Percentiles rank a stretch among this genome's conserved stretches.
phyloP scores from a whole-genome alignment of 306 rosid genomes.

The Glycine soja region DNA sequence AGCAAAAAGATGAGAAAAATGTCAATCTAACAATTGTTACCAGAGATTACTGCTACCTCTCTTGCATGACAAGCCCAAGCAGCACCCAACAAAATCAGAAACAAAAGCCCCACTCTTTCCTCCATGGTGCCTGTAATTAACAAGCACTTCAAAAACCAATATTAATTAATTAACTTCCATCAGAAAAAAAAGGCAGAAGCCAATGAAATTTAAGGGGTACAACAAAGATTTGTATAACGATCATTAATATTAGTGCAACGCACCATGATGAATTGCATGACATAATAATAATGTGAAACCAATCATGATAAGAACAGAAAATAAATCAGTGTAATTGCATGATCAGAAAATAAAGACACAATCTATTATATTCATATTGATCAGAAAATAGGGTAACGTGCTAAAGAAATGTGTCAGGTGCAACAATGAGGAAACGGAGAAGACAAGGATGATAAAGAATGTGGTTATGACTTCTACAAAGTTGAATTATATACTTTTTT shows the following conservation, averaged over 20 bases:
- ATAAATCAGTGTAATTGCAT: constrained; percentile 41
- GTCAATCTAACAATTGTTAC: constrained; percentile 27
- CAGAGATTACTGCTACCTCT: constrained; percentile 10
- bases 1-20: neutral
- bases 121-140: constrained; percentile 65
- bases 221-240: neutral
- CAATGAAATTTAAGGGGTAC: neutral
- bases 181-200: neutral
- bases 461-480: too few species aligned
- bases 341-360: too few species aligned
- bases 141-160: constrained; percentile 14
- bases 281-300: neutral
- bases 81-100: constrained; percentile 64
- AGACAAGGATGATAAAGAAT: neutral
- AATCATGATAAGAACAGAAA: neutral
- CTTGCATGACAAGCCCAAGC: constrained; percentile 69
- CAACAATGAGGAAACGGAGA: neutral
- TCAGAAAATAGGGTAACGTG: neutral
- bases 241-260: neutral
- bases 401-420: constrained; percentile 1
- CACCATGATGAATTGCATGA: neutral
- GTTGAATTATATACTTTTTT: neutral
- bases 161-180: constrained; percentile 21
- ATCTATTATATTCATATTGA: too few species aligned
- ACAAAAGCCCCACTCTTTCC: constrained; percentile 59